A percentile compares a stretch with the other conserved stretches of the same genome.
Conservation (phyloP, 2,329 filamentous ascomycete genomes). For the Talaromyces sp. region DNA sequence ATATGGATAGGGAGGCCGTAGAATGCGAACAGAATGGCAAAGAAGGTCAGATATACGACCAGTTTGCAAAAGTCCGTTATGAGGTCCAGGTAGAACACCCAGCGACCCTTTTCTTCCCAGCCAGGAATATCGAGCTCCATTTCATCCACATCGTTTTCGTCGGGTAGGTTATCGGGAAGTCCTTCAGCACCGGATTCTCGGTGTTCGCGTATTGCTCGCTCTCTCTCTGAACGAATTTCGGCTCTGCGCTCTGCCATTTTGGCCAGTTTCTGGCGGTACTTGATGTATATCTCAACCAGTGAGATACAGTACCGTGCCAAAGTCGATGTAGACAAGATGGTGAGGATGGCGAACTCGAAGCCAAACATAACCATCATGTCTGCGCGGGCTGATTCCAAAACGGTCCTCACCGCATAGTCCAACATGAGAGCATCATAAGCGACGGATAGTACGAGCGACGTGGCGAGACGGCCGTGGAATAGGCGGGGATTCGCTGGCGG, state of each 20-base stretch:
- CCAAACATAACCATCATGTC: slow-evolving; percentile 99
- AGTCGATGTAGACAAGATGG: slow-evolving; percentile 77
- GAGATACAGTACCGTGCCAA: slow-evolving; percentile 74
- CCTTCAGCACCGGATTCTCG: slow-evolving; percentile 39
- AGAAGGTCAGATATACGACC: slow-evolving; percentile 85
- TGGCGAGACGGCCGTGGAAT: slow-evolving; percentile 78
- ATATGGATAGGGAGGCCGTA: slow-evolving; percentile 97
- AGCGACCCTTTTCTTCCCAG: slow-evolving; percentile 95
- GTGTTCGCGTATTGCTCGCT: slow-evolving; percentile 46
- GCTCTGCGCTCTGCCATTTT: slow-evolving; percentile 66
- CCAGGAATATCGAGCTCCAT: slow-evolving; percentile 93
- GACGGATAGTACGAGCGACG: slow-evolving; percentile 76
- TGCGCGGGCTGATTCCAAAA: slow-evolving; percentile 82
- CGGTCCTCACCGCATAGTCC: slow-evolving; percentile 74
- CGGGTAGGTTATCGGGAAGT: slow-evolving; percentile 51
- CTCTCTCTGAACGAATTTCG: slow-evolving; percentile 60
- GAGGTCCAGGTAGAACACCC: slow-evolving; percentile 84
- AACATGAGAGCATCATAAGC: slow-evolving; percentile 78
- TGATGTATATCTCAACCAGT: slow-evolving; percentile 72
- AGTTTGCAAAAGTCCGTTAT: slow-evolving; percentile 88
- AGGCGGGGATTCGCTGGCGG: slow-evolving; percentile 82
- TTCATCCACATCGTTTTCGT: slow-evolving; percentile 78
- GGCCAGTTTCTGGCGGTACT: slow-evolving; percentile 69
- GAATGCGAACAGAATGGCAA: slow-evolving; percentile 87
- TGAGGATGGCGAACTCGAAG: slow-evolving; percentile 90